Evolutionary conservation across 441 rosid genomes (phyloP), one percentile per base, ranked within the genome.

Genomic region (Populus hybrid): DNA sequence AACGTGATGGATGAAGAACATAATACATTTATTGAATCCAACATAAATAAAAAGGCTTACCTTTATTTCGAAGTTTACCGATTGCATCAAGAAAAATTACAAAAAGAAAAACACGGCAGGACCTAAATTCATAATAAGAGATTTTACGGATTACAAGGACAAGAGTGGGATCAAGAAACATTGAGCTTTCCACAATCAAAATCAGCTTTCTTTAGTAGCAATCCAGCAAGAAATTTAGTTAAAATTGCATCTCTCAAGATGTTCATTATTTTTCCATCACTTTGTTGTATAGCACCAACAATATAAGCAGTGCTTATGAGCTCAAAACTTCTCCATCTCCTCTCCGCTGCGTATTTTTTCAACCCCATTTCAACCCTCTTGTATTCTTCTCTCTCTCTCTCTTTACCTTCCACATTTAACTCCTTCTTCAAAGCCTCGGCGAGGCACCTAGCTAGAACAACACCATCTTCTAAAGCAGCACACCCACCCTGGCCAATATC

Each of bases 311-410:
- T 85, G 5, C 73, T 74, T 38, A 92, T 83, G 10, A 93, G 89
- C 75, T 87, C 90, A 77, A 90, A n/a, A 79, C 91, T 86, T 83
- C 97, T 92, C 97, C 96, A 93, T 84, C 90, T 90, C 79, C 97
- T 89, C 81, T 87, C 87, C 61, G 79, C 46, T 67, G 89, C 89
- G 34, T 85, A 90, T 20, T 80, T 90, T 16, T 83, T 80, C 84
- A 93, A 79, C 23, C 89, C 90, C 66, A 57, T 73, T 78, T 87
- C 88, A 30, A 90, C 85, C 84, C 84, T 79, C 77, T 76, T 70
- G 57, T 80, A 67, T 67, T 82, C 86, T 63, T 79, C 85, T 12
- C 78, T 63, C 2, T 64, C 76, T 42, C 26, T 65, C 32, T 57
- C 78, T n/a, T 34, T 18, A 26, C 35, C 74, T 83, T 54, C 78